These are phyloP conservation scores for Luffa acutangula DNA, from an alignment of 306 rosid genomes.

Conservation along the genomic window DNA sequence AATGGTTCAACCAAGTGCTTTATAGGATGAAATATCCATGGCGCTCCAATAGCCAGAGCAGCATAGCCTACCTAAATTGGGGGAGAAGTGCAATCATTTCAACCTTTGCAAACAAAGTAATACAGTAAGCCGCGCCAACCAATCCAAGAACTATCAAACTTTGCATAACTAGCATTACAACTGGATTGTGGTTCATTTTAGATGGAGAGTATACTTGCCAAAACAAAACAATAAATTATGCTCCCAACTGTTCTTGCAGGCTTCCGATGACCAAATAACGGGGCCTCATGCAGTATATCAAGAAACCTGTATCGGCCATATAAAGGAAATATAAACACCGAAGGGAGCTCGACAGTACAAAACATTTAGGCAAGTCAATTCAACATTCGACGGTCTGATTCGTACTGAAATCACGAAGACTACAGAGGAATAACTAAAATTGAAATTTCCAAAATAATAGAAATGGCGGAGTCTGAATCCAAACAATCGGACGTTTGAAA, in stretches of 20 bases:
- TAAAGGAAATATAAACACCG: background rate
- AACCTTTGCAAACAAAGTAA: background rate
- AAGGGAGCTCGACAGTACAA: background rate
- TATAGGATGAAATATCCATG: conserved; percentile 59
- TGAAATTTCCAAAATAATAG: background rate
- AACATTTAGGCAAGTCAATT: background rate
- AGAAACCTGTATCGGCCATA: conserved; percentile 42
- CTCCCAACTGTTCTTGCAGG: conserved; percentile 73
- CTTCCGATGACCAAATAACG: conserved; percentile 80
- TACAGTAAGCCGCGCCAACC: background rate
- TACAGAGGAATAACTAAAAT: background rate
- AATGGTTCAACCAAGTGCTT: conserved; percentile 32
- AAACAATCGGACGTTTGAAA: background rate
- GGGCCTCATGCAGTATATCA: conserved; percentile 93
- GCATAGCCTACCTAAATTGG: conserved; percentile 65
- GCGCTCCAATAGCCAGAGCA: conserved; percentile 54
- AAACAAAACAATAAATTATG: conserved; percentile 57
- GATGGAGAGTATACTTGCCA: conserved; percentile 36
- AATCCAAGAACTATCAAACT: background rate
- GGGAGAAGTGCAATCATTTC: conserved; percentile 16
- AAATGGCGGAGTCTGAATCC: background rate
- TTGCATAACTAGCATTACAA: background rate
- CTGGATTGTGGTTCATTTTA: background rate
- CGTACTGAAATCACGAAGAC: background rate
- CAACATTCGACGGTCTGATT: background rate